phyloP scores from a whole-genome alignment of 768 basidiomycete species.

The Hygrocybe punicea region DNA sequence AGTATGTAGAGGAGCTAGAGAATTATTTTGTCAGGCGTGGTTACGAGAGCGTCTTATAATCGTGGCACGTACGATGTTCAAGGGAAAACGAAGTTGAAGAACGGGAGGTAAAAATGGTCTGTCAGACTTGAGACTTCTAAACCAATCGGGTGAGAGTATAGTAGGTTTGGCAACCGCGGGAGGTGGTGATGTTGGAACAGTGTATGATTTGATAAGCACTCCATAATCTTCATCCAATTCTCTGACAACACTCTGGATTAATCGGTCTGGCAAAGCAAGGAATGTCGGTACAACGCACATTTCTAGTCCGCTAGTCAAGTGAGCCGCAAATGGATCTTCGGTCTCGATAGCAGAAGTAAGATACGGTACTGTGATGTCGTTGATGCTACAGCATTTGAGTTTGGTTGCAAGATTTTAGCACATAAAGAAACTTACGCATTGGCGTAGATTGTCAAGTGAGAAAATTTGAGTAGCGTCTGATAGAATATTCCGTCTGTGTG shows the following conservation, averaged over 20 bases:
- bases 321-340: slow-evolving; percentile 60
- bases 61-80: slow-evolving; percentile 53
- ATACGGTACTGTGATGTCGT: slow-evolving; percentile 81
- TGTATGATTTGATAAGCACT: slow-evolving; percentile 54
- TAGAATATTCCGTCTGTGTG: slow-evolving; percentile 69
- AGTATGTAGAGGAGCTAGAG: slow-evolving; percentile 49
- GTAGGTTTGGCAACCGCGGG: slow-evolving; percentile 37
- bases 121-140: slow-evolving; percentile 38
- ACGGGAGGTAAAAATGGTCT: slow-evolving; percentile 54
- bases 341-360: slow-evolving; percentile 70
- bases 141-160: slow-evolving; percentile 45
- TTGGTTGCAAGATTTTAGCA: not conserved
- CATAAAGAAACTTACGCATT: slow-evolving; percentile 56
- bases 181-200: slow-evolving; percentile 43
- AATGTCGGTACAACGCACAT: slow-evolving; percentile 42
- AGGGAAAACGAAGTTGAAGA: slow-evolving; percentile 59
- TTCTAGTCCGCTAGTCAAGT: slow-evolving; percentile 54
- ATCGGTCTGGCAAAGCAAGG: not conserved
- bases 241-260: slow-evolving; percentile 32
- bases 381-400: slow-evolving; percentile 43
- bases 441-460: slow-evolving; percentile 72
- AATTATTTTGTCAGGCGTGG: not conserved
- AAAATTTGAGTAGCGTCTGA: slow-evolving; percentile 63
- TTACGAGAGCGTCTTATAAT: not conserved
- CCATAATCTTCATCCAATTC: slow-evolving; percentile 54